phyloP scores from a whole-genome alignment of 495 filamentous ascomycete species.

The Penicillium cosmopolitanum region DNA sequence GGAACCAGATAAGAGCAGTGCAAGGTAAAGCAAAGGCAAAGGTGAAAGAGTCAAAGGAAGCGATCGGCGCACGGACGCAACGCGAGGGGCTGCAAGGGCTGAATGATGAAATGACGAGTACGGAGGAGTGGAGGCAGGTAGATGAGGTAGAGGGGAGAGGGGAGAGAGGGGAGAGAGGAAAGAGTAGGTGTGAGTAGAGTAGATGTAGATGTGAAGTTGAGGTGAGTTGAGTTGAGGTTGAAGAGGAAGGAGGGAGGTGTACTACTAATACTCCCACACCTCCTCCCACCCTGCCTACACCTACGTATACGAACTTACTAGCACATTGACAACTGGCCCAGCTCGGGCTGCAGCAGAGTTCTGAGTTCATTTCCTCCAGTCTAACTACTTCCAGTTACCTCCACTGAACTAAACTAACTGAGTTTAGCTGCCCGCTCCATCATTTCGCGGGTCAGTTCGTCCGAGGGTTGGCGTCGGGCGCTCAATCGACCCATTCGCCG shows the following conservation, averaged over 20 bases:
- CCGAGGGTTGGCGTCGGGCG: conserved; percentile 48
- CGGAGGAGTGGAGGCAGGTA: neutral
- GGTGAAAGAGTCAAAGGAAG: conserved; percentile 3
- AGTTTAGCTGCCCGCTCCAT: conserved; percentile 61
- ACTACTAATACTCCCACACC: no score
- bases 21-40: neutral
- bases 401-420: conserved; percentile 22
- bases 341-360: no score
- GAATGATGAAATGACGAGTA: neutral
- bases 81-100: conserved; percentile 27
- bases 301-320: neutral
- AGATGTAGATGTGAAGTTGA: no score
- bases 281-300: neutral
- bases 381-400: neutral
- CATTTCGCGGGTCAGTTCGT: conserved; percentile 61
- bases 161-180: neutral
- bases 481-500: conserved; percentile 62
- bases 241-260: no score
- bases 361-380: neutral
- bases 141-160: neutral
- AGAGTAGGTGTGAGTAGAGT: no score
- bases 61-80: conserved; percentile 19
- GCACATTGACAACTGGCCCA: neutral
- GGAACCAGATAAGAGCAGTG: no score
- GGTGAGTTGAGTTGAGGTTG: no score